Conservation (phyloP, 441 rosid genomes). For the Mallotus repandus region DNA sequence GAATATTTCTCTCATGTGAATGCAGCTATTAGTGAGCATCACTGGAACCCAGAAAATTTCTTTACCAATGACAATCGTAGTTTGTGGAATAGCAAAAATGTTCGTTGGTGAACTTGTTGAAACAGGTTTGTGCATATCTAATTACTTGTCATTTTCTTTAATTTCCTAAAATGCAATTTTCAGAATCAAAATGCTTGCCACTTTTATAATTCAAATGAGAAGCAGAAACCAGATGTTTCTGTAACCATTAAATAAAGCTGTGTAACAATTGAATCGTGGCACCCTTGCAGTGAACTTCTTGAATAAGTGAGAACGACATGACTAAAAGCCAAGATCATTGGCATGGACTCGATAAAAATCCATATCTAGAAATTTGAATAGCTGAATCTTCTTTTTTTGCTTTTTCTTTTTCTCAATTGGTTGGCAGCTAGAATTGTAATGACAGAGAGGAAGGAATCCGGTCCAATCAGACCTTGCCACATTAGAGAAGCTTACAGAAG, state of each 20-base stretch:
- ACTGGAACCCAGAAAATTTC: conserved; percentile 80
- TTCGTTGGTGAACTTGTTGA: conserved; percentile 97
- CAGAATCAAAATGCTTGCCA: background rate
- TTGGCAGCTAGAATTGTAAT: conserved; percentile 76
- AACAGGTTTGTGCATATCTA: conserved; percentile 50
- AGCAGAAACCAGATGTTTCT: background rate
- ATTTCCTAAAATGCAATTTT: conserved; percentile 4
- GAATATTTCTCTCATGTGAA: conserved; percentile 16
- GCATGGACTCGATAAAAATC: background rate
- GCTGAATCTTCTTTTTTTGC: background rate
- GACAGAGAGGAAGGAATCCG: conserved; percentile 85
- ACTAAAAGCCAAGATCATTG: background rate
- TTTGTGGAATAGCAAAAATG: conserved; percentile 94
- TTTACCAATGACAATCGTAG: conserved; percentile 77
- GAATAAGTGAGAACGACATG: background rate
- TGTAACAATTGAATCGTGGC: background rate
- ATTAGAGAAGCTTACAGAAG: conserved; percentile 88
- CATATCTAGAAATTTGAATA: background rate
- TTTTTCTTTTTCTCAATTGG: background rate
- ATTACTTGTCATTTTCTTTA: background rate
- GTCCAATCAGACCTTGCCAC: conserved; percentile 96
- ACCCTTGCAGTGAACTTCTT: background rate
- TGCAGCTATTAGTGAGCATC: conserved; percentile 71
- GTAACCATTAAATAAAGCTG: background rate
- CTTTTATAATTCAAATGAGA: background rate